phyloP scores from a whole-genome alignment of 2,329 filamentous ascomycete genomes.

The Botrytis fragariae region DNA sequence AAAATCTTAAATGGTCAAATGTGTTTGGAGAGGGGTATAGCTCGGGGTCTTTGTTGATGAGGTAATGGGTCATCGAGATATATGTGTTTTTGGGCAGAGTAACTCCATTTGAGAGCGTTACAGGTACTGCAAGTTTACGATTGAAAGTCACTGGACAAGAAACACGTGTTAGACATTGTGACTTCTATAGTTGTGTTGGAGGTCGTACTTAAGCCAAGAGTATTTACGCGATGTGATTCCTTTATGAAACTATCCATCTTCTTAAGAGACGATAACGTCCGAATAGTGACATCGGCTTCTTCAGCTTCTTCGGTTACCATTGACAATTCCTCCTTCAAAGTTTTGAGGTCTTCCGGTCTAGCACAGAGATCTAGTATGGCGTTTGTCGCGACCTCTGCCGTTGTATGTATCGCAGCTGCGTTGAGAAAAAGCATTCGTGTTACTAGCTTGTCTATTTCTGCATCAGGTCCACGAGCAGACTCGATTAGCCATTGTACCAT shows the following conservation, averaged over 20 bases:
- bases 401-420: conserved; percentile 51
- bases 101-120: conserved; percentile 38
- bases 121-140: conserved; percentile 23
- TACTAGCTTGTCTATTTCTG: background rate
- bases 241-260: conserved; percentile 3
- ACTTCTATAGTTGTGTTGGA: background rate
- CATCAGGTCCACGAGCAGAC: conserved; percentile 2
- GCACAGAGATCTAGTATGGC: conserved; percentile 53
- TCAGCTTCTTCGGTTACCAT: conserved; percentile 15
- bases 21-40: conserved; percentile 8
- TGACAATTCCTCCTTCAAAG: conserved; percentile 32
- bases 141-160: conserved; percentile 14
- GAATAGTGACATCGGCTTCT: background rate
- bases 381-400: conserved; percentile 47
- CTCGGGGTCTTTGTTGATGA: conserved; percentile 10
- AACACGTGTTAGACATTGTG: background rate
- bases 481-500: conserved; percentile 21
- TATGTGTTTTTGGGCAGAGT: conserved; percentile 35
- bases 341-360: conserved; percentile 44
- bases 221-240: background rate
- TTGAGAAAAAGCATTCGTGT: conserved; percentile 10
- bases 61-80: conserved; percentile 23
- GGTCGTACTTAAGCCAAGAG: background rate
- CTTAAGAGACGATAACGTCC: background rate
- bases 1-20: conserved; percentile 34